Evolutionary conservation across 78 protist genomes (phyloP).

Genomic region (Abeoforma whisleri): DNA sequence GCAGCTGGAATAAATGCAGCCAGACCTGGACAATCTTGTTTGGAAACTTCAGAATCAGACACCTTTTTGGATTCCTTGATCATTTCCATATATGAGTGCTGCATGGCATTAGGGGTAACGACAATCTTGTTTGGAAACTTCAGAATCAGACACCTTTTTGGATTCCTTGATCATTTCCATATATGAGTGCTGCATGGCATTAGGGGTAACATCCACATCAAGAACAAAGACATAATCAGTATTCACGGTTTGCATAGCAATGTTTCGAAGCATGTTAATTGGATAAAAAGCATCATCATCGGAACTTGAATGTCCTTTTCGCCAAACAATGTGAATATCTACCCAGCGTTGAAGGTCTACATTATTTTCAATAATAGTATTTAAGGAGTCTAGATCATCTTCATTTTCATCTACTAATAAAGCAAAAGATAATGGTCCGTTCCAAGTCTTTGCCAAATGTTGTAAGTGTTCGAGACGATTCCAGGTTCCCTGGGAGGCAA

Average conservation of each 20-base stretch:
- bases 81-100: background rate
- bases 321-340: slow-evolving; percentile 42
- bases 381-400: slow-evolving; percentile 2
- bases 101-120: slow-evolving; percentile 34
- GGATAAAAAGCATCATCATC: slow-evolving; percentile 35
- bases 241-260: slow-evolving; percentile 6
- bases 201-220: slow-evolving; percentile 41
- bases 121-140: background rate
- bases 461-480: slow-evolving; percentile 15
- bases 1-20: slow-evolving; percentile 34
- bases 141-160: background rate
- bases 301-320: background rate
- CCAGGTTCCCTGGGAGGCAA: slow-evolving; percentile 40
- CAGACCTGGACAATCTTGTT: slow-evolving; percentile 34
- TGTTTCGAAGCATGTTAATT: slow-evolving; percentile 30
- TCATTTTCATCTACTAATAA: slow-evolving; percentile 15
- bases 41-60: too few species aligned
- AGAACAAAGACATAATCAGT: slow-evolving; percentile 11
- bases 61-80: background rate
- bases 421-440: slow-evolving; percentile 43
- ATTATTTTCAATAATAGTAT: background rate
- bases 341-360: background rate
- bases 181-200: slow-evolving; percentile 7
- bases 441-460: background rate
- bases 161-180: slow-evolving; percentile 3